Evolutionary conservation across 1,284 basidiomycete genomes (phyloP).

Genomic region (Coniferiporia sulphurascens): DNA sequence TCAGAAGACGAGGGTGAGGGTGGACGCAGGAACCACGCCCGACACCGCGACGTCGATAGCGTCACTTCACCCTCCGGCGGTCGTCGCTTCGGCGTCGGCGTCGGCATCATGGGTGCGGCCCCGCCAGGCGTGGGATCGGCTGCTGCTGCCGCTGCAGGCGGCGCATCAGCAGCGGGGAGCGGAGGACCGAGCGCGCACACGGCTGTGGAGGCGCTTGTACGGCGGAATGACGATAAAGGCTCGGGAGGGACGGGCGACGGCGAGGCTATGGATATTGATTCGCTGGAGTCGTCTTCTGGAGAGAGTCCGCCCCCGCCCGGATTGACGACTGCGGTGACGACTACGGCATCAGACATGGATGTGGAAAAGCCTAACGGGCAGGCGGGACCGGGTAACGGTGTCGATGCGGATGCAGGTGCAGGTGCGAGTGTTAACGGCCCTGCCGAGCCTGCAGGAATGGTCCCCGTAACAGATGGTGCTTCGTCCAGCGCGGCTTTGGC

Average conservation of each 20-base stretch:
- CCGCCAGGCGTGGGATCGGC: slow-evolving; percentile 54
- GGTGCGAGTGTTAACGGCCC: no score
- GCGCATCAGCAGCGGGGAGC: slow-evolving; percentile 18
- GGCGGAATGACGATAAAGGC: slow-evolving; percentile 3
- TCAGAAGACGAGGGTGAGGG: slow-evolving; percentile 87
- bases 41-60: slow-evolving; percentile 49
- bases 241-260: background rate
- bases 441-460: background rate
- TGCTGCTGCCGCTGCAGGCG: slow-evolving; percentile 36
- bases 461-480: background rate
- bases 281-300: background rate
- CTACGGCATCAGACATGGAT: background rate
- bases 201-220: slow-evolving; percentile 6
- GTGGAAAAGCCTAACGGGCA: background rate
- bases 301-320: background rate
- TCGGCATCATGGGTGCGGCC: slow-evolving; percentile 63
- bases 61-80: slow-evolving; percentile 28
- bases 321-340: background rate
- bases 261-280: slow-evolving; percentile 8
- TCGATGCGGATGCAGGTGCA: no score
- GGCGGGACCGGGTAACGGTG: background rate
- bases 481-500: background rate
- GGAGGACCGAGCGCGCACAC: slow-evolving; percentile 18
- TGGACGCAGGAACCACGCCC: slow-evolving; percentile 61
- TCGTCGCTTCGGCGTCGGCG: slow-evolving; percentile 61